These are phyloP conservation scores for Ophiostoma sp. DNA, from an alignment of 2,329 filamentous ascomycete species.

Conservation along the genomic window DNA sequence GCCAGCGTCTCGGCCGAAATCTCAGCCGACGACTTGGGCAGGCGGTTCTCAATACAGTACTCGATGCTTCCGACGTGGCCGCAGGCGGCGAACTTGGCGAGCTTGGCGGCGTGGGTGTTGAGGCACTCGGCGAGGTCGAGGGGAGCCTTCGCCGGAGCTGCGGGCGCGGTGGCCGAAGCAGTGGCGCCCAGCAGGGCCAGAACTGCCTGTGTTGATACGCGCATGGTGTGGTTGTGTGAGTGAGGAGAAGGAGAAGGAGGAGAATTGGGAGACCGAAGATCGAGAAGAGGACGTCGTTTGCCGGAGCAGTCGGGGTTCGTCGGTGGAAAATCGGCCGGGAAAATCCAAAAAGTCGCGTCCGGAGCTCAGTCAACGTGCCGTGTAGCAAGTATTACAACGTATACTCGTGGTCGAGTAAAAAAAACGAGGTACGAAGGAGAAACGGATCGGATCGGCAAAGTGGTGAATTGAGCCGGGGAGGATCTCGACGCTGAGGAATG, in stretches of 20 bases:
- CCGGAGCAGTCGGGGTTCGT: neutral
- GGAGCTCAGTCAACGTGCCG: neutral
- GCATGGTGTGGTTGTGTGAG: neutral
- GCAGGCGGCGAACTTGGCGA: constrained; percentile 47
- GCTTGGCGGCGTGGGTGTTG: constrained; percentile 39
- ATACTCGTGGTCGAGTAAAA: neutral
- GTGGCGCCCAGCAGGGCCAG: constrained; percentile 5
- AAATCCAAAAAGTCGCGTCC: neutral
- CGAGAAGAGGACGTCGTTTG: neutral
- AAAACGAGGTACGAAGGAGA: neutral
- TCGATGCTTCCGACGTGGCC: constrained; percentile 45
- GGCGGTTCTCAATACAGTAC: constrained; percentile 43
- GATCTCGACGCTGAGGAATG: constrained; percentile 12
- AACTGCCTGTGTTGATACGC: constrained; percentile 1
- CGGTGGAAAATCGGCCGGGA: neutral
- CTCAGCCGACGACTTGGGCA: constrained; percentile 29
- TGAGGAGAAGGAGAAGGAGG: neutral
- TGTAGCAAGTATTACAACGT: neutral
- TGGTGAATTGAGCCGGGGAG: neutral
- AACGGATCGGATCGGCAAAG: neutral
- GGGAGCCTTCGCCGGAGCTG: neutral
- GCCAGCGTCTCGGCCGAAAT: constrained; percentile 38
- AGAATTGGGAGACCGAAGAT: neutral
- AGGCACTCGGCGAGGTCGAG: constrained; percentile 39
- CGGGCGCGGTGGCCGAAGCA: neutral